These are phyloP conservation scores for Fusarium sulawesiense DNA, from an alignment of 2,329 filamentous ascomycete genomes.

Conservation along the genomic window DNA sequence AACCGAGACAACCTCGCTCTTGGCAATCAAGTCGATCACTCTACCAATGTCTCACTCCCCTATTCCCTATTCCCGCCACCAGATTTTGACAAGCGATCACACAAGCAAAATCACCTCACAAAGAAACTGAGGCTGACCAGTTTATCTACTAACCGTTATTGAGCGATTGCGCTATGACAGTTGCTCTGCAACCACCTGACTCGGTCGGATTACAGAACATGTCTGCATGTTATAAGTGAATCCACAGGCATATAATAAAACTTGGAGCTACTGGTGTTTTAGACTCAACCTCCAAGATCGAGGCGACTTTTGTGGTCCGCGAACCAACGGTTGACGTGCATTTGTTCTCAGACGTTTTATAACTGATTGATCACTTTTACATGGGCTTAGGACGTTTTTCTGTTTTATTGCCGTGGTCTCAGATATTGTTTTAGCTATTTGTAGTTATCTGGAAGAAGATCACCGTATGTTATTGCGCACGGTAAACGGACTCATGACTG, in stretches of 20 bases:
- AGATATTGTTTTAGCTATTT: background rate
- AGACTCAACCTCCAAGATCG: background rate
- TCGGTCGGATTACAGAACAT: background rate
- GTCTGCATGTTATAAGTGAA: background rate
- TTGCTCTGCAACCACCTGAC: conserved; percentile 5
- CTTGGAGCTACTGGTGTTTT: background rate
- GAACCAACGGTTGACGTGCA: background rate
- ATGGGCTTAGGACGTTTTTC: background rate
- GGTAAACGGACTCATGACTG: background rate
- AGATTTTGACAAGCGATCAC: background rate
- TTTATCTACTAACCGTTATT: background rate
- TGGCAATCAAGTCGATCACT: background rate
- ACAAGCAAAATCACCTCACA: background rate
- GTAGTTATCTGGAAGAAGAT: background rate
- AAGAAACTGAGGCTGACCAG: conserved; percentile 2
- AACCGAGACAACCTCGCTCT: background rate
- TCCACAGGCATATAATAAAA: background rate
- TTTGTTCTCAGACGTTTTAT: background rate
- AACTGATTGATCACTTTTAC: background rate
- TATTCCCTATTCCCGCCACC: background rate
- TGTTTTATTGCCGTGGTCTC: background rate
- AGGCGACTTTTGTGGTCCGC: background rate
- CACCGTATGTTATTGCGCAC: background rate
- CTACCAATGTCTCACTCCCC: background rate
- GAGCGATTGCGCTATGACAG: background rate